Evolutionary conservation across 148 eudicot species (phyloP), one percentile per base, ranked within the genome.

Genomic region (Salicornia ramosissima): DNA sequence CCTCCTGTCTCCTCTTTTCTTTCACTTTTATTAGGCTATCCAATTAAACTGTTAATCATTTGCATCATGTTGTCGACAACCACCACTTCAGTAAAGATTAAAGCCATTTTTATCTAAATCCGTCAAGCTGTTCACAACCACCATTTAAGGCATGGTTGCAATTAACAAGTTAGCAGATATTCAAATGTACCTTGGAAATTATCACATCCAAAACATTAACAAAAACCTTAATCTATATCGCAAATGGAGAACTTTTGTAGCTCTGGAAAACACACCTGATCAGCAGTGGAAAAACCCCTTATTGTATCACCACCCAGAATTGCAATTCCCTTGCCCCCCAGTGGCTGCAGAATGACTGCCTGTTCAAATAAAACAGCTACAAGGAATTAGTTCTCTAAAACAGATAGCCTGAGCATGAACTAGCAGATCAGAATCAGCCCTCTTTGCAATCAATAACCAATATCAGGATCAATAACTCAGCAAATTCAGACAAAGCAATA

Each of bases 271-370:
- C 39, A 57, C 55, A 93, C 96, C 95, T 91, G 99, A 80, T 91
- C 96, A 31, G 99, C 88, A 52, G 88, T 71, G 14, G 91, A 84
- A 74, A 94, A 94, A 12, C 99, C 97, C 73, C 97, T 81, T 40
- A 91, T 87, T 16, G 87, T 94, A 77, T 91, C 85, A 60, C 97
- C 99, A 64, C 99, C 99, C 70, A 94, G 55, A 43, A 94, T 68
- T 54, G 87, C 89, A 77, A 88, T 83, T 58, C 99, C 99, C 83
- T 76, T 78, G 64, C 84, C 86, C 24, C 93, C 97, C 30, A 94
- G 81, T 28, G 96, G 97, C 77, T 95, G 97, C 80, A 91, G 83
- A 74, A 95, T 86, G 71, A 95, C 99, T 6, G 97, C 93, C 99
- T 90, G 76, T 25, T 65, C 66, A 55, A 78, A 15, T 18, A 55